Conservation (phyloP, 148 eudicot species). For the Silene uniflora region DNA sequence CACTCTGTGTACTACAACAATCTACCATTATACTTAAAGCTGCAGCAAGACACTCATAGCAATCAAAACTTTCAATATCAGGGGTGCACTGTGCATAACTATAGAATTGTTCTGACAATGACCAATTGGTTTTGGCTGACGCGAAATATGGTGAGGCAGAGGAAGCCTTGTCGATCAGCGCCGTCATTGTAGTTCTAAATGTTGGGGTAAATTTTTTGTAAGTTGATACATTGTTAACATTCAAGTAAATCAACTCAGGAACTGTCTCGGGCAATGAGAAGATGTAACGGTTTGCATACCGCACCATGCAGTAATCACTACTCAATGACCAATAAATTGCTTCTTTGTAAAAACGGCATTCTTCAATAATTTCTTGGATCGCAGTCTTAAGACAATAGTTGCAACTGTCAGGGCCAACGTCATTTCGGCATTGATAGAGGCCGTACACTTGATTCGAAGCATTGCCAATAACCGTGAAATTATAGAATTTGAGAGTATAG, state of each 20-base stretch:
- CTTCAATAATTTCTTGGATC: not conserved
- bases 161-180: not conserved
- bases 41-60: not conserved
- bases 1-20: not conserved
- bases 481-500: slow-evolving; percentile 7
- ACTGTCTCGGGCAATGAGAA: slow-evolving; percentile 2
- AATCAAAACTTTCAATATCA: not conserved
- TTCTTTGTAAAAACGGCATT: not conserved
- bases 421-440: slow-evolving; percentile 15
- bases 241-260: not conserved
- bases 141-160: not conserved
- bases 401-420: slow-evolving; percentile 4
- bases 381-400: slow-evolving; percentile 13
- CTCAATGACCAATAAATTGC: slow-evolving; percentile 5
- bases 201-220: not conserved
- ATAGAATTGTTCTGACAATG: not conserved
- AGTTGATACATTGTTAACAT: not conserved
- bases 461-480: slow-evolving; percentile 9
- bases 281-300: too few species aligned
- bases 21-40: not conserved
- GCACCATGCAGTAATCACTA: slow-evolving; percentile 8
- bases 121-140: not conserved
- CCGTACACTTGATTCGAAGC: slow-evolving; percentile 12
- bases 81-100: slow-evolving; percentile 19
- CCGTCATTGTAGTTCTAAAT: not conserved